phyloP scores from a whole-genome alignment of 495 filamentous ascomycete genomes.

The Terfezia boudieri region DNA sequence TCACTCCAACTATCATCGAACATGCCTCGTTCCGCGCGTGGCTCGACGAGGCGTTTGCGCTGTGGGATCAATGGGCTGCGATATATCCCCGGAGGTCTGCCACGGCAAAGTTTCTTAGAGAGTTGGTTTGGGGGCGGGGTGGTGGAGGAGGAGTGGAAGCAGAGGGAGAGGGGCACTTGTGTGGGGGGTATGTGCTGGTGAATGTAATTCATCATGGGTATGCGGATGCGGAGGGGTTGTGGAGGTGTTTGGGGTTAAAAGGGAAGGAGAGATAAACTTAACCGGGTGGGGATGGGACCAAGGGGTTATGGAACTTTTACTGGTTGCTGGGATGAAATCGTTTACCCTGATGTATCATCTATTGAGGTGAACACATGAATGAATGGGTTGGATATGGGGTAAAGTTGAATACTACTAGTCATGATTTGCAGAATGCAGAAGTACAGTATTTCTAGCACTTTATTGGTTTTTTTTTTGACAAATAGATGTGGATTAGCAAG shows the following conservation, averaged over 20 bases:
- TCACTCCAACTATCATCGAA: constrained; percentile 94
- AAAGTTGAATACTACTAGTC: no score
- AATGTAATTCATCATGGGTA: constrained; percentile 80
- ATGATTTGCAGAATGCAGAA: no score
- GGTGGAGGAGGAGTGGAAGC: constrained; percentile 39
- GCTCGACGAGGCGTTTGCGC: constrained; percentile 87
- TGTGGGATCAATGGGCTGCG: constrained; percentile 82
- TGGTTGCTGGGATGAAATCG: no score
- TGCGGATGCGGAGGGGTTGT: constrained; percentile 40
- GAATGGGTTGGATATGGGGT: no score
- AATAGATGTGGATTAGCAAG: no score
- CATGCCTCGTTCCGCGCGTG: constrained; percentile 86
- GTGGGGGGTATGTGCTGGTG: constrained; percentile 55
- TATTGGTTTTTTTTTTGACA: no score
- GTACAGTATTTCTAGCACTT: no score
- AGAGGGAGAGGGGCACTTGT: constrained; percentile 36
- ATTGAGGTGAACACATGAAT: no score
- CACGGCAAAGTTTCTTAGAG: constrained; percentile 44
- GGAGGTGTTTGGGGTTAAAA: constrained; percentile 27
- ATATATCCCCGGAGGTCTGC: constrained; percentile 47
- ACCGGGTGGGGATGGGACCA: no score
- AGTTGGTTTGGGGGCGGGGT: constrained; percentile 39
- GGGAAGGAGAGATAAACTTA: not conserved
- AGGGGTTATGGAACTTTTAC: no score
- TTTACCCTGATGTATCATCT: no score